phyloP scores from a whole-genome alignment of 2,329 filamentous ascomycete genomes.

The Colletotrichum sp. region DNA sequence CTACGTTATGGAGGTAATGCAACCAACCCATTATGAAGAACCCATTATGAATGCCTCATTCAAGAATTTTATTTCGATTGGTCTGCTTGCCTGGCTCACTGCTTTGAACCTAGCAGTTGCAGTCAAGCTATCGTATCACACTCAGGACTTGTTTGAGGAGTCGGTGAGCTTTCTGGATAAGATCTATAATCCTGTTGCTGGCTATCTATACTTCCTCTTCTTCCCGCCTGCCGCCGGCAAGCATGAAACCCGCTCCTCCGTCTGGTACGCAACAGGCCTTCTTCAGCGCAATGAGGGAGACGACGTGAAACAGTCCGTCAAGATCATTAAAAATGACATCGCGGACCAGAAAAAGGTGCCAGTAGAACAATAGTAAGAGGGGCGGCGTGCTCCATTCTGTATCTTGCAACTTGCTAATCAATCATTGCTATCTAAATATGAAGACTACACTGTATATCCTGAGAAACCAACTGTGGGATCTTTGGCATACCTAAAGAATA shows the following conservation, averaged over 20 bases:
- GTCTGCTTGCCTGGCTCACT: neutral
- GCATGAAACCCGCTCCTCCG: slow-evolving; percentile 61
- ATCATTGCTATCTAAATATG: slow-evolving; percentile 19
- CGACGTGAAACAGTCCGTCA: slow-evolving; percentile 54
- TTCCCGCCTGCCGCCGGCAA: slow-evolving; percentile 45
- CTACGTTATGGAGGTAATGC: neutral
- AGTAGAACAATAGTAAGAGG: slow-evolving; percentile 34
- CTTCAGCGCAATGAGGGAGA: slow-evolving; percentile 56
- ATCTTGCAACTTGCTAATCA: slow-evolving; percentile 44
- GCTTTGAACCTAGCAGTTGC: neutral
- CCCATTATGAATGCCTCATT: neutral
- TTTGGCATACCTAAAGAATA: slow-evolving; percentile 44
- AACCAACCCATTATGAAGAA: too few relatives aligned
- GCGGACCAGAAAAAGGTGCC: slow-evolving; percentile 55
- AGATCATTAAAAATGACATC: slow-evolving; percentile 60
- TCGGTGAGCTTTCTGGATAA: slow-evolving; percentile 60
- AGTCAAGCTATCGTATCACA: slow-evolving; percentile 26
- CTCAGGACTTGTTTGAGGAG: slow-evolving; percentile 46
- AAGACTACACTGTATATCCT: slow-evolving; percentile 53
- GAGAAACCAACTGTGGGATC: slow-evolving; percentile 65
- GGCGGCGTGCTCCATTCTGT: neutral
- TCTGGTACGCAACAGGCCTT: slow-evolving; percentile 64
- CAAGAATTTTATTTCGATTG: neutral
- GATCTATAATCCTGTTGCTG: slow-evolving; percentile 55
- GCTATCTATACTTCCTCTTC: slow-evolving; percentile 57